Percentiles rank a stretch among this genome's conserved stretches.
phyloP scores from a whole-genome alignment of 257 asterid species.

The Plantago ovata region DNA sequence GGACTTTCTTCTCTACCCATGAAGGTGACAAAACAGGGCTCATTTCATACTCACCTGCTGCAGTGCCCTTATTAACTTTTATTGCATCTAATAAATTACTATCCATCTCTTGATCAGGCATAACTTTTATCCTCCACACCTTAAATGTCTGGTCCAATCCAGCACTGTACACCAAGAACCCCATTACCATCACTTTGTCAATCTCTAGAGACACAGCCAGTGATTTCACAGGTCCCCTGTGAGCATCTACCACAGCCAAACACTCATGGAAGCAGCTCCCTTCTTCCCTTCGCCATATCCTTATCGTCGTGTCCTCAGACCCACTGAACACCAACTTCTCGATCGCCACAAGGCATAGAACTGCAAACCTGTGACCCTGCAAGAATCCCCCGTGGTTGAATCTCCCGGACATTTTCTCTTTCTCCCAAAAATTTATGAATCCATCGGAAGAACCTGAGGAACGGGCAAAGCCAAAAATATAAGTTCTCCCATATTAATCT shows the following conservation, averaged over 20 bases:
- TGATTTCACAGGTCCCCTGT: constrained; percentile 78
- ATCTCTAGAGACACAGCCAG: constrained; percentile 71
- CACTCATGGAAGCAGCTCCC: constrained; percentile 90
- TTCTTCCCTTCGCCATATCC: constrained; percentile 87
- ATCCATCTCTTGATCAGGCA: constrained; percentile 53
- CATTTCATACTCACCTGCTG: constrained; percentile 45
- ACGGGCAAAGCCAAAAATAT: constrained; percentile 24
- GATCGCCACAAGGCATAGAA: constrained; percentile 61
- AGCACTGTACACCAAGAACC: constrained; percentile 68
- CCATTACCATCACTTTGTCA: constrained; percentile 71
- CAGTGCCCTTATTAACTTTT: constrained; percentile 16
- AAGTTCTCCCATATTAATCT: too few species aligned
- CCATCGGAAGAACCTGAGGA: constrained; percentile 93
- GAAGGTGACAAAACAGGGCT: constrained; percentile 93
- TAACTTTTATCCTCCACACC: constrained; percentile 84
- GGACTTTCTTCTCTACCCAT: constrained; percentile 87
- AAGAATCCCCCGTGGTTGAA: constrained; percentile 84
- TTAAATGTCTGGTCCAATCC: constrained; percentile 85
- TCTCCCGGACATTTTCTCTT: constrained; percentile 65
- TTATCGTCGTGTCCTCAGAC: constrained; percentile 80
- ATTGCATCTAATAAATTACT: neutral
- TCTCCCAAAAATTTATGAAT: constrained; percentile 87
- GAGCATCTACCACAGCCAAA: constrained; percentile 79
- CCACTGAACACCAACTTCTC: constrained; percentile 82
- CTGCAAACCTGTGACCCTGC: constrained; percentile 77